A percentile compares a stretch with the other conserved stretches of the same genome.
Evolutionary conservation across 177 flowering plant genomes (phyloP).

Genomic region (Tripterygium wilfordii): DNA sequence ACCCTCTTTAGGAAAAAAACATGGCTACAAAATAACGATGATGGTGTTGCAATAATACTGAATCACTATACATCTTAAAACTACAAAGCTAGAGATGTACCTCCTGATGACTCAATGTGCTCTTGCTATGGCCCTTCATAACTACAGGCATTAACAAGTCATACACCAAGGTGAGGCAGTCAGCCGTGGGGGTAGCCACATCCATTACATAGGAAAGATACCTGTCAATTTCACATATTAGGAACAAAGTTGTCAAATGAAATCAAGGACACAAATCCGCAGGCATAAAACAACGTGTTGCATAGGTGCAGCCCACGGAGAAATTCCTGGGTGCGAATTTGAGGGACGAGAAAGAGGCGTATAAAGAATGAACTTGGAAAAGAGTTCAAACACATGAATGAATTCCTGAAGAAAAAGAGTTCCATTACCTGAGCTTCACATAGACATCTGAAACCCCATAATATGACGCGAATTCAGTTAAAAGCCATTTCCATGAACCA

Average conservation of each 20-base stretch:
- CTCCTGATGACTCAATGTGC: constrained; percentile 92
- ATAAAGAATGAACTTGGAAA: too few species aligned
- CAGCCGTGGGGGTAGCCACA: constrained; percentile 95
- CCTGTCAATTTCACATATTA: constrained; percentile 31
- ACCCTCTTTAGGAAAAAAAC: too few species aligned
- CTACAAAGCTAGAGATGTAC: constrained; percentile 21
- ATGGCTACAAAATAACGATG: not conserved
- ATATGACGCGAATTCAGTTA: constrained; percentile 79
- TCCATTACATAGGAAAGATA: constrained; percentile 96
- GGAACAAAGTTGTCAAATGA: not conserved
- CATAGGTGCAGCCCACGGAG: too few species aligned
- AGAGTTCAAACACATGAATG: not conserved
- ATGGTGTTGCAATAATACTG: not conserved
- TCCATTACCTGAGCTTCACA: constrained; percentile 70
- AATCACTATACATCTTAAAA: not conserved
- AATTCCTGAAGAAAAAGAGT: not conserved
- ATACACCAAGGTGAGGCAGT: constrained; percentile 80
- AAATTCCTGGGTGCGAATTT: too few species aligned
- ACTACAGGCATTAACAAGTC: constrained; percentile 75
- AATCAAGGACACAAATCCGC: not conserved
- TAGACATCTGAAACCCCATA: constrained; percentile 93
- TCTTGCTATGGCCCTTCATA: constrained; percentile 56
- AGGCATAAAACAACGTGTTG: not conserved
- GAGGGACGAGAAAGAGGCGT: too few species aligned
- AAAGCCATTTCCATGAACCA: constrained; percentile 92